A percentile compares a stretch with the other conserved stretches of the same genome.
Evolutionary conservation across 306 rosid genomes (phyloP).

Genomic region (Betula pendula): DNA sequence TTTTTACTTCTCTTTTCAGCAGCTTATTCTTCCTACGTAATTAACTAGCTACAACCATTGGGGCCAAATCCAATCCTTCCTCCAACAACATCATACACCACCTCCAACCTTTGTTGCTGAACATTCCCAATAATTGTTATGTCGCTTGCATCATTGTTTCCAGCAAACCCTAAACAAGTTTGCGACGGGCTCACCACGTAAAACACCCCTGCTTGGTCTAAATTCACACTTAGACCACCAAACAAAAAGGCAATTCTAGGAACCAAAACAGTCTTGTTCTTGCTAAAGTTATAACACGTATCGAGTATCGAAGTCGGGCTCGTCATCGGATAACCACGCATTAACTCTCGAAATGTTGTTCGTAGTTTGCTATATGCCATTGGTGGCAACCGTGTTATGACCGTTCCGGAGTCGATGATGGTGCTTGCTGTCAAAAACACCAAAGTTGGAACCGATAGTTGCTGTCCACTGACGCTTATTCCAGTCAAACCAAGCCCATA

Average conservation of each 20-base stretch:
- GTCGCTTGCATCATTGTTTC: background rate
- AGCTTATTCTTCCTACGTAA: too few relatives aligned
- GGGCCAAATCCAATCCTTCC: conserved; percentile 8
- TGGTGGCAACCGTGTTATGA: conserved; percentile 60
- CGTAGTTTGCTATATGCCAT: conserved; percentile 48
- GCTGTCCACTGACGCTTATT: conserved; percentile 39
- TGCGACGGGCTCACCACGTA: conserved; percentile 26
- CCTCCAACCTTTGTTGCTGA: background rate
- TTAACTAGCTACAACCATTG: background rate
- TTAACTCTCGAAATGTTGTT: conserved; percentile 31
- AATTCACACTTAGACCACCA: conserved; percentile 31
- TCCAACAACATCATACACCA: conserved; percentile 3
- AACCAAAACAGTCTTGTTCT: background rate
- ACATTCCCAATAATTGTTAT: background rate
- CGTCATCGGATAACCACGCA: conserved; percentile 45
- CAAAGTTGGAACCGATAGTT: conserved; percentile 37
- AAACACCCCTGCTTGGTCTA: conserved; percentile 34
- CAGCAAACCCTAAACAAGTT: conserved; percentile 42
- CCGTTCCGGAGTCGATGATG: conserved; percentile 80
- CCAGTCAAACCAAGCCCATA: conserved; percentile 51
- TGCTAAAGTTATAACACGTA: conserved; percentile 66
- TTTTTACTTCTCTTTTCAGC: too few relatives aligned
- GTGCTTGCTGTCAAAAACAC: conserved; percentile 45
- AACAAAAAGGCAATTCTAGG: conserved; percentile 54
- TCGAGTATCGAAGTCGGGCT: conserved; percentile 42